These are phyloP conservation scores for Gynochthodes officinalis DNA, from an alignment of 257 asterid species.

Conservation along the genomic window DNA sequence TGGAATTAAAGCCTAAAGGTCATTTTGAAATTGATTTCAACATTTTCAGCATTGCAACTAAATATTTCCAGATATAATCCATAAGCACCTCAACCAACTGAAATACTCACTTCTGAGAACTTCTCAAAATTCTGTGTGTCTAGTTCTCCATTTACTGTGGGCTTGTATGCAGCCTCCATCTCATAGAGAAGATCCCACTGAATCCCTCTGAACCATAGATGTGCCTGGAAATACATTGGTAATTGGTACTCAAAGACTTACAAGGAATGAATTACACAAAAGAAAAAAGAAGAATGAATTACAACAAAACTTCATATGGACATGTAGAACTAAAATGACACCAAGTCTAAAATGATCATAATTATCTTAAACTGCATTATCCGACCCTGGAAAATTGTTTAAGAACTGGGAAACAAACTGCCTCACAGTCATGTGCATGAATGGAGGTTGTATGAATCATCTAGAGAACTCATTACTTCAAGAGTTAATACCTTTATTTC, in stretches of 20 bases:
- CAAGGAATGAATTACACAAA: background rate
- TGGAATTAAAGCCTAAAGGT: background rate
- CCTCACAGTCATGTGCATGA: background rate
- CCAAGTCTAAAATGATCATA: background rate
- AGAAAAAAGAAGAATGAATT: background rate
- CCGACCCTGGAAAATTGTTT: background rate
- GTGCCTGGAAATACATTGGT: slow-evolving; percentile 56
- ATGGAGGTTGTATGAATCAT: background rate
- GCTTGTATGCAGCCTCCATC: slow-evolving; percentile 94
- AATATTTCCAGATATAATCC: background rate
- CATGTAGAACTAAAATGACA: too few species aligned
- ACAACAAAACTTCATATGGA: background rate
- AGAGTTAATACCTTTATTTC: slow-evolving; percentile 72
- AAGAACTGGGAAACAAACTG: background rate
- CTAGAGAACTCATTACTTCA: background rate
- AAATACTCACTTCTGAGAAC: slow-evolving; percentile 69
- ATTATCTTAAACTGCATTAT: background rate
- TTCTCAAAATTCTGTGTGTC: slow-evolving; percentile 96
- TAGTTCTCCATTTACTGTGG: slow-evolving; percentile 76
- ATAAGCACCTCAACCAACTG: background rate
- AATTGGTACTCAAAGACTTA: background rate
- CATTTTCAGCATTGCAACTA: background rate
- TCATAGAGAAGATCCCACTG: slow-evolving; percentile 89
- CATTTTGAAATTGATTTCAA: background rate
- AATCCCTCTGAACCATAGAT: slow-evolving; percentile 74